Evolutionary conservation across 768 basidiomycete genomes (phyloP).

Genomic region (Boletus fagicola): DNA sequence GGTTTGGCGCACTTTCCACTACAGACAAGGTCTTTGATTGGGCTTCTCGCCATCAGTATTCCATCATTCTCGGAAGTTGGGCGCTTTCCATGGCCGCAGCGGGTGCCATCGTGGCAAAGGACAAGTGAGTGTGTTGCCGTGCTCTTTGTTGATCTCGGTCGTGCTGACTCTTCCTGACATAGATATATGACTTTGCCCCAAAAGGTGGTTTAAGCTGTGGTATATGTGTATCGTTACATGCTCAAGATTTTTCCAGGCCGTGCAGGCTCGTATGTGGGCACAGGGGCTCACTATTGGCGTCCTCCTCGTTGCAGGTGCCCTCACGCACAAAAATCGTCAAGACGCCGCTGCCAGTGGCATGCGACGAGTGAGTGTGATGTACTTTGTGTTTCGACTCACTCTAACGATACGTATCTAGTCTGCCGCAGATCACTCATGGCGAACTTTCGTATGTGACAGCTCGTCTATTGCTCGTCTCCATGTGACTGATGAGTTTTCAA

Average conservation of each 20-base stretch:
- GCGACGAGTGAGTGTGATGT: constrained; percentile 21
- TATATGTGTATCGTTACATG: not conserved
- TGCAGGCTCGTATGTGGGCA: constrained; percentile 89
- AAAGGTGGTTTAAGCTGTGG: constrained; percentile 17
- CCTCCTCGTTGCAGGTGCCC: constrained; percentile 64
- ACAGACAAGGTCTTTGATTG: constrained; percentile 60
- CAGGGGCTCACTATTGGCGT: constrained; percentile 79
- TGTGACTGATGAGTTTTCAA: not conserved
- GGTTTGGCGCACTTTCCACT: constrained; percentile 50
- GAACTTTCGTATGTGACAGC: constrained; percentile 22
- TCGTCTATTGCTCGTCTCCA: not conserved
- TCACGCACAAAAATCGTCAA: constrained; percentile 52
- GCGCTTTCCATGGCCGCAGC: constrained; percentile 63
- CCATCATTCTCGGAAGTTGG: constrained; percentile 75
- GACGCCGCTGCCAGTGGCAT: constrained; percentile 32
- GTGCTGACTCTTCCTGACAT: not conserved
- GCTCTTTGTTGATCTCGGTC: not conserved
- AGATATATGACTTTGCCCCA: constrained; percentile 31
- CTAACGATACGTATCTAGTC: constrained; percentile 11
- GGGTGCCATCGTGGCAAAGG: constrained; percentile 63
- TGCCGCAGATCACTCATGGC: constrained; percentile 30
- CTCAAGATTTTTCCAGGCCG: constrained; percentile 49
- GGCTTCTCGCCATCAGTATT: constrained; percentile 65
- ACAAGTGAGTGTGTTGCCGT: constrained; percentile 43
- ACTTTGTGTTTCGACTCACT: too few species aligned